Base-by-base conservation (phyloP, 139 green algal species). In the Zygnema circumcarinatum region DNA sequence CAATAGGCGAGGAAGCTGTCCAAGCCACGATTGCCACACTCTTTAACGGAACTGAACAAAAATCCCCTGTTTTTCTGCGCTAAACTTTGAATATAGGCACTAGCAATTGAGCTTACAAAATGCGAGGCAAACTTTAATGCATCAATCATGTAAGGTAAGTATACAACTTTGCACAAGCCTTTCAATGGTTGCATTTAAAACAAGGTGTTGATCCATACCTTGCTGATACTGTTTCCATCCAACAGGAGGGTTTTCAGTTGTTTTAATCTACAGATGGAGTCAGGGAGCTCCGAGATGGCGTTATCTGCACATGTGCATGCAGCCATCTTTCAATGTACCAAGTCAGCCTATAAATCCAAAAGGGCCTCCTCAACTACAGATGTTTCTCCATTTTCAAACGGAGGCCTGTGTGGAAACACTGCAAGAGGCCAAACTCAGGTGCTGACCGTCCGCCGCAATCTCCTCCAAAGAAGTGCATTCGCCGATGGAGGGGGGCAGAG, bases 211-310 rank as follows among this genome's bases (percentile, higher is more conserved):
- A n/a, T n/a, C n/a, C n/a, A n/a, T n/a, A n/a, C n/a, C n/a, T n/a
- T n/a, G n/a, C n/a, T n/a, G n/a, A 86, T 85, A 22, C 25, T 86
- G 80, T 86, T 86, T 54, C 54, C 54, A 67, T 86, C 29, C 3
- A 86, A 38, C 22, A 22, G 62, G 16, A 86, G 69, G 16, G 69
- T 86, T 67, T 86, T 86, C 67, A 86, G 67, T 21, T 38, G 72
- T 7, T 16, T 22, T 7, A 86, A 67, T 29, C 22, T 83, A 21
- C 16, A 16, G n/a, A 86, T 54, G 11, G 80, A 69, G n/a, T 16
- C 11, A 11, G 80, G 80, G n/a, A 86, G 80, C 62, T 20, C 67
- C 67, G 31, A 7, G 11, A 86, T 16, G 16, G n/a, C 36, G 36
- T 84, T 84, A 52, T 84, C 52, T 81, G 41, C 52, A n/a, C 76